Evolutionary conservation across 2,329 filamentous ascomycete species (phyloP), one percentile per base, ranked within the genome.

Genomic region (Sporothrix globosa): DNA sequence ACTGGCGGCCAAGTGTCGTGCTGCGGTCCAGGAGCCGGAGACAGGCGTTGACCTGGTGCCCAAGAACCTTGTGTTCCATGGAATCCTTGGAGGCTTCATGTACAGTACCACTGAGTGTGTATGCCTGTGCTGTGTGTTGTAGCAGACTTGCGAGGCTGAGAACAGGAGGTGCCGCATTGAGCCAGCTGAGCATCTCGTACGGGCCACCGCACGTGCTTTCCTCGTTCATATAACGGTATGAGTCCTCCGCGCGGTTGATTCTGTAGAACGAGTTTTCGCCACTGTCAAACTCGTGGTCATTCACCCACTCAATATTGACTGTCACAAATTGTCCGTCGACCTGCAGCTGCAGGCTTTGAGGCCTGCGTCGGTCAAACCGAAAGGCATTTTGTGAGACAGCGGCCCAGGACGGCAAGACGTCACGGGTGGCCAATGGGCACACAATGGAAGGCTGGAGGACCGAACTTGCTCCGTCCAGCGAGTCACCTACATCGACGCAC

Each of bases 381-480:
- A 81, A 79, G 11, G 80, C 81, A 10, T 44, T 30, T 4, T 39
- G 56, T 2, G 77, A 73, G 0, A 79, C 74, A 1, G 74, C 73
- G 0, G 81, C 81, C 84, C 85, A 86, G 27, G 77, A 74, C 19
- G 76, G 74, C 27, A 85, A 75, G 9, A 80, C 79, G 17, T 80
- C 76, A 17, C 74, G 76, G 6, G 78, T 77, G 14, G 78, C 73
- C 6, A 73, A 71, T 0, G 83, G 81, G 71, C 81, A 84, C 24
- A 83, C 60, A 68, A 87, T 77, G 54, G 76, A 34, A 1, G 67
- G 66, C 10, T 53, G 53, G 0, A 48, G 39, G 1, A 46, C 52
- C 2, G 48, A 9, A 17, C 5, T 7, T 7, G 48, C 41, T 46
- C 53, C 52, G 13, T 52, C 46, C 9, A 66, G 46, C 3, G 58